Base-by-base conservation (phyloP, 768 basidiomycete genomes). In the Podaxis sp. region DNA sequence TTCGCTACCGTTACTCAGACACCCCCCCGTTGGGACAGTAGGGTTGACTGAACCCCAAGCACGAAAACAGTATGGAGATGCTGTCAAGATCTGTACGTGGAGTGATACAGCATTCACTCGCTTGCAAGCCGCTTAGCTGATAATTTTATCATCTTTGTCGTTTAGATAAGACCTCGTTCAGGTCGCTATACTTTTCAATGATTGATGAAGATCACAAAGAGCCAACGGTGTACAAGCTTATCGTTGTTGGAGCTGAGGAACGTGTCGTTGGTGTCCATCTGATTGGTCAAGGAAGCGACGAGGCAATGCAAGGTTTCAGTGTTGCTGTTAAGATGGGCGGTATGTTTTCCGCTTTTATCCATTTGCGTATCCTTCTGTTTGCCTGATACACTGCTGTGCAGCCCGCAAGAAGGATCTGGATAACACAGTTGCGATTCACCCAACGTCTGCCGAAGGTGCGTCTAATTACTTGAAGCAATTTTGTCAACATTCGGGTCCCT, bases 281-380 rank as follows among this genome's bases (percentile, higher is more conserved):
- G 66, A 87, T 99, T 62, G 97, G 97, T 6, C 71, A 82, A 65
- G 97, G 97, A 48, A 92, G 90, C 69, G 97, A 99, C 72, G 97
- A 99, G 77, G 85, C 91, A 68, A 77, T 96, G 77, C 97, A 99
- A 82, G 96, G 96, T 66, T 98, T 97, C 75, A 93, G 80, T 2
- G 94, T 99, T n/a, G 97, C 97, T 12, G 81, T 99, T 68, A 99
- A 98, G 81, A 96, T 99, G 96, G 92, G 92, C 66, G 82, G 81
- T 81, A 46, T 26, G 79, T 71, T 13, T 49, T 49, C 24, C 13
- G 12, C 55, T 52, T 44, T 42, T 55, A 48, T 44, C 66, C 22
- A 49, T 42, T 48, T 56, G 13, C 39, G 7, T 44, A n/a, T 5
- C 61, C 61, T 38, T 52, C 63, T 64, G 17, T 46, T 46, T 46